These are phyloP conservation scores for Pelagophyceae sp. DNA, from an alignment of 352 stramenopile genomes.

Conservation along the genomic window DNA sequence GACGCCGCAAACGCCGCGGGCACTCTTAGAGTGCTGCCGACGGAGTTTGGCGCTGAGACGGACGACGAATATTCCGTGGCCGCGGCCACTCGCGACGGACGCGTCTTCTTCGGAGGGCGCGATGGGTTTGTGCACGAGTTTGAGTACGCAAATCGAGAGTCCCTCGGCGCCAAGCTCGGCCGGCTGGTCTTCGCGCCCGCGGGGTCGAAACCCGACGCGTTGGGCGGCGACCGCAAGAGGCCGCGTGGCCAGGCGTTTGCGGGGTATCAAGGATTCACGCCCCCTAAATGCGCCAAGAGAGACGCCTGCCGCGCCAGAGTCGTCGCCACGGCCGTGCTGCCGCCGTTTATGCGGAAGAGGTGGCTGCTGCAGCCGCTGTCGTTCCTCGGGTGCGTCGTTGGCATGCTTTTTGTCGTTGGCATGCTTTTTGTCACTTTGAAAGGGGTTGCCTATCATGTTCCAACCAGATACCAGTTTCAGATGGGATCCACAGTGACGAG, in stretches of 20 bases:
- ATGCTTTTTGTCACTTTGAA: too few species aligned
- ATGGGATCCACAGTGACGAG: too few species aligned
- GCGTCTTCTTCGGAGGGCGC: background rate
- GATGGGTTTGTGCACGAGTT: constrained; percentile 18
- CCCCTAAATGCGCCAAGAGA: background rate
- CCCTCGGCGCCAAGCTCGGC: background rate
- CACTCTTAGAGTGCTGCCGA: background rate
- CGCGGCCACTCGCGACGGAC: background rate
- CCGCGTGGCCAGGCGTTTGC: background rate
- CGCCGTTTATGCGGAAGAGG: background rate
- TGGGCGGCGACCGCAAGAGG: background rate
- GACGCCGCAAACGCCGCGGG: background rate
- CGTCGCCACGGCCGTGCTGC: background rate
- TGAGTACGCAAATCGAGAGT: constrained; percentile 2
- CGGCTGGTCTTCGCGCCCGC: background rate
- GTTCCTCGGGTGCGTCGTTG: too few species aligned
- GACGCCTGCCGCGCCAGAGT: background rate
- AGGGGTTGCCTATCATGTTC: too few species aligned
- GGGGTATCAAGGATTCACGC: background rate
- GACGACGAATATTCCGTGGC: background rate
- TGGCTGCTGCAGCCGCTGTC: background rate
- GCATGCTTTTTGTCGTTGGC: too few species aligned
- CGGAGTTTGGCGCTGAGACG: background rate
- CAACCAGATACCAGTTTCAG: too few species aligned
- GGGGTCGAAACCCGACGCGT: background rate